Conservation (phyloP, 2,329 filamentous ascomycete species). For the Venturia asperata region DNA sequence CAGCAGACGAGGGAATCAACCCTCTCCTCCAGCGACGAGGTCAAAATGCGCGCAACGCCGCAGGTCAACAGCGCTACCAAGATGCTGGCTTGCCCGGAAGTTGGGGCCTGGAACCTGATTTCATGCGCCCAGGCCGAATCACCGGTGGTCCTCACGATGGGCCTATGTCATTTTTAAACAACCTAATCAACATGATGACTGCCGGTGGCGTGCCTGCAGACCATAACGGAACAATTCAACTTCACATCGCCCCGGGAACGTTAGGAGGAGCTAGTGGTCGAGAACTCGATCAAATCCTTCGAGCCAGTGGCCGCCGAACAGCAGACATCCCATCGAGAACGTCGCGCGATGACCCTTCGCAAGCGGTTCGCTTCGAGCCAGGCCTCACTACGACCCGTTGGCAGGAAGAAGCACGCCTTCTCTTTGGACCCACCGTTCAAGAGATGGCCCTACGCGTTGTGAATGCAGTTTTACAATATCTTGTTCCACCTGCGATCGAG, state of each 20-base stretch:
- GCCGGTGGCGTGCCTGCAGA: conserved; percentile 27
- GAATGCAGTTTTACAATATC: conserved; percentile 60
- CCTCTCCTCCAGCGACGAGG: conserved; percentile 65
- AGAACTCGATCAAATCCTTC: conserved; percentile 13
- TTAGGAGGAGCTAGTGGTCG: conserved; percentile 5
- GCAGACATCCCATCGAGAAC: conserved; percentile 29
- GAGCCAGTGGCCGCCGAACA: conserved; percentile 25
- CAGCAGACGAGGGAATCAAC: conserved; percentile 74
- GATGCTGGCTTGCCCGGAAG: conserved; percentile 40
- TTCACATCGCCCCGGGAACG: conserved; percentile 15
- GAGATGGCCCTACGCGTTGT: conserved; percentile 65
- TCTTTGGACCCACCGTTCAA: conserved; percentile 62
- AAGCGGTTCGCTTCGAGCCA: conserved; percentile 67
- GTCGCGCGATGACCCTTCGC: conserved; percentile 55
- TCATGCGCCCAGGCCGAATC: conserved; percentile 38
- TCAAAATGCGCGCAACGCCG: conserved; percentile 13
- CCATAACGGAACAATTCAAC: conserved; percentile 14
- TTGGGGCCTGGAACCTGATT: conserved; percentile 47
- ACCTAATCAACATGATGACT: conserved; percentile 49
- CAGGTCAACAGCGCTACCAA: conserved; percentile 22
- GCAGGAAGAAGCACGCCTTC: conserved; percentile 80
- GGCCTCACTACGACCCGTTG: conserved; percentile 70
- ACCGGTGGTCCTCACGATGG: conserved; percentile 40
- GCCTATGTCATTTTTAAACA: conserved; percentile 51
- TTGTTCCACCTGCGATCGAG: conserved; percentile 80